Evolutionary conservation across 1,284 basidiomycete genomes (phyloP), one percentile per base, ranked within the genome.

Genomic region (Pyrrhoderma lamaoense): DNA sequence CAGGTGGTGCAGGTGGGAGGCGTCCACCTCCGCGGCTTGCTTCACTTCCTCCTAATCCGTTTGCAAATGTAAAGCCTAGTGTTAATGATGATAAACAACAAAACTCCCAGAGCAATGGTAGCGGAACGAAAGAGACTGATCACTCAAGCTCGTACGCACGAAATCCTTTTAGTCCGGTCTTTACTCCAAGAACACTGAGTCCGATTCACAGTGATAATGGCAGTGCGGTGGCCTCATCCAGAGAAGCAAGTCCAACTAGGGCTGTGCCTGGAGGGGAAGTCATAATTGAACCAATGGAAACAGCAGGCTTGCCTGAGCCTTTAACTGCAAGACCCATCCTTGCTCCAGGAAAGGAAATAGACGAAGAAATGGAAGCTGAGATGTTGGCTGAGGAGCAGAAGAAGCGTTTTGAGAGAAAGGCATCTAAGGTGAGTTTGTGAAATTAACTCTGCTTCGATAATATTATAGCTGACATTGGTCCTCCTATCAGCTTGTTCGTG

Each of bases 241-340:
- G 27, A 31, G 27, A 31, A 5, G 27, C 27, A 31, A 46, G 18
- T 5, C 50, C 50, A 8, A 38, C 45, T 23, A 25, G 50, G 31
- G 31, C 3, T 36, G n/a, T 52, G 8, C 50, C 49, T 2, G 52
- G 52, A 3, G 53, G 47, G 37, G 49, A 25, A 3, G 42, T 54
- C 43, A n/a, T n/a, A n/a, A 50, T 54, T 38, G 53, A 54, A 49
- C 18, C 3, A 25, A 42, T 31, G n/a, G 53, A 54, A 38, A 11
- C 25, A 16, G 16, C 39, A 23, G 53, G 53, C 14, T 36, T 54
- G 22, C 53, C 53, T 11, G 39, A 18, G 1, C 48, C 49, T 11
- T 13, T 47, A n/a, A n/a, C n/a, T n/a, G n/a, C n/a, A 5, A 31
- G 27, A 11, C 11, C 27, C 11, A 11, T 31, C 27, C 11, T 31